Conservation (phyloP, 805 yeast genomes). For the Yamadazyma scolyti region DNA sequence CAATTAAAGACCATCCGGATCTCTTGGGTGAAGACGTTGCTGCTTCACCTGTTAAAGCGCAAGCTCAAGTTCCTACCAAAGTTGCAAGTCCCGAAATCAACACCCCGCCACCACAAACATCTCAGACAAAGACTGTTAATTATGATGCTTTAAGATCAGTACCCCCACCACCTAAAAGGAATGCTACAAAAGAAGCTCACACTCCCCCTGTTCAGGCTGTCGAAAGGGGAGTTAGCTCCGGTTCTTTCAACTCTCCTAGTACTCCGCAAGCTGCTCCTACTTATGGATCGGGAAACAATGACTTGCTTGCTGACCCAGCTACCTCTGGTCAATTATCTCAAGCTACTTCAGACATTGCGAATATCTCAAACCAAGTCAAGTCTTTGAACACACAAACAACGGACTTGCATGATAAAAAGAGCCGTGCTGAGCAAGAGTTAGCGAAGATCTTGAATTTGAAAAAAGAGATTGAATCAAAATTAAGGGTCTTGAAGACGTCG, state of each 20-base stretch:
- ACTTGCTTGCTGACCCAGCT: conserved; percentile 56
- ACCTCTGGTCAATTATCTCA: conserved; percentile 66
- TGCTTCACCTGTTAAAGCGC: conserved; percentile 1
- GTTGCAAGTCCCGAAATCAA: not conserved
- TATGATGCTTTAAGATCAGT: conserved; percentile 50
- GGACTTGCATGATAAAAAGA: conserved; percentile 63
- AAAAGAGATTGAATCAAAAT: conserved; percentile 68
- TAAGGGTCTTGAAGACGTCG: conserved; percentile 59
- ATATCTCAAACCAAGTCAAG: conserved; percentile 77
- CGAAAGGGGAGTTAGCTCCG: conserved; percentile 8
- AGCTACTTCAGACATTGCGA: conserved; percentile 83
- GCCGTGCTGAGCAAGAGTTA: conserved; percentile 74
- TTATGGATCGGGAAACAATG: conserved; percentile 17
- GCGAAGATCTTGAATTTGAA: conserved; percentile 63
- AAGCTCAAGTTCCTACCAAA: not conserved
- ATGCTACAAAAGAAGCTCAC: conserved; percentile 14
- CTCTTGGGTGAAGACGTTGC: conserved; percentile 34
- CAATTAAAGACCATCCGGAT: conserved; percentile 17
- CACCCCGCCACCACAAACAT: conserved; percentile 17
- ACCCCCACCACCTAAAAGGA: conserved; percentile 39
- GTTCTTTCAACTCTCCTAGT: conserved; percentile 8
- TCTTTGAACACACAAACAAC: conserved; percentile 76
- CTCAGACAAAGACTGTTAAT: conserved; percentile 28
- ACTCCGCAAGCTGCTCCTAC: conserved; percentile 3
- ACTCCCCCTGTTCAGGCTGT: conserved; percentile 15